Evolutionary conservation across 257 asterid species (phyloP).

Genomic region (Capsicum chinense): DNA sequence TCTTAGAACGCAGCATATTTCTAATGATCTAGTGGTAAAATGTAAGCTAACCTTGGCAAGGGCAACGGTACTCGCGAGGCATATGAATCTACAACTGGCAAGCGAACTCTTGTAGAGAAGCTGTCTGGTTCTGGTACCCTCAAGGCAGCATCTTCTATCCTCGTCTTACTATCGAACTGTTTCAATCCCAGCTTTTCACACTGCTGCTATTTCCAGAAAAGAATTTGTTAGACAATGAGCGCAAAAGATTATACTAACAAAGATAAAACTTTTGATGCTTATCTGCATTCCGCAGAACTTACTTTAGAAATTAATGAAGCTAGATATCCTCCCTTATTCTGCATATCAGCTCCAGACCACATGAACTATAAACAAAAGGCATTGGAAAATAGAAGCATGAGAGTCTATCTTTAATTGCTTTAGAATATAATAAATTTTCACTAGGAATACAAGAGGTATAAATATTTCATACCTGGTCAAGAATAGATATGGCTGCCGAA

Average conservation of each 20-base stretch:
- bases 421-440: slow-evolving; percentile 10
- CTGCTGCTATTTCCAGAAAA: slow-evolving; percentile 52
- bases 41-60: slow-evolving; percentile 33
- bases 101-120: slow-evolving; percentile 33
- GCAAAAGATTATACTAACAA: background rate
- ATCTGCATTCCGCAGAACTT: slow-evolving; percentile 34
- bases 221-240: slow-evolving; percentile 24
- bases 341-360: slow-evolving; percentile 74
- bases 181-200: slow-evolving; percentile 47
- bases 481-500: slow-evolving; percentile 72
- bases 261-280: slow-evolving; percentile 33
- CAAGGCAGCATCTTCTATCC: slow-evolving; percentile 26
- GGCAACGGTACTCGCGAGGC: slow-evolving; percentile 33
- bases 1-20: background rate
- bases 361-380: slow-evolving; percentile 61
- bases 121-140: slow-evolving; percentile 31
- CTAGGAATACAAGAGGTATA: slow-evolving; percentile 15
- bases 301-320: slow-evolving; percentile 77
- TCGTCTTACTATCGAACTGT: slow-evolving; percentile 28
- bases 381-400: slow-evolving; percentile 30
- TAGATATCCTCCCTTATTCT: slow-evolving; percentile 73
- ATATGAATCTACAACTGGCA: slow-evolving; percentile 32
- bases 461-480: slow-evolving; percentile 78
- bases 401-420: slow-evolving; percentile 8
- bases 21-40: background rate